Evolutionary conservation across 176 grass and related monocot genomes (phyloP), one percentile per base, ranked within the genome.

Genomic region (Chrysopogon serrulatus): DNA sequence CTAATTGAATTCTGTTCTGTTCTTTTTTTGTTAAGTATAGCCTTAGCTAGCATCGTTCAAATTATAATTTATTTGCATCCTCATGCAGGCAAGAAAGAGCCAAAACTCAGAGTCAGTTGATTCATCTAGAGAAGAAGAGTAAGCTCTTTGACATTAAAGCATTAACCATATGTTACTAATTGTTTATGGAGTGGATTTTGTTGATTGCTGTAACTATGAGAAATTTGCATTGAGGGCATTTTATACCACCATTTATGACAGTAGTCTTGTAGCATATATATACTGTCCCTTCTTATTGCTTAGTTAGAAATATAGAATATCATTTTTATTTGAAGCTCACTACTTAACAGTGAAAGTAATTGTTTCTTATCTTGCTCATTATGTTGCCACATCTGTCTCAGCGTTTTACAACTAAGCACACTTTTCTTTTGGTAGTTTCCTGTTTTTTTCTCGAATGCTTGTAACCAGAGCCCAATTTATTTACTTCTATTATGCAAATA

Each of bases 81-180:
- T 76, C 79, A 66, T 92, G 87, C 83, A 99, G 97, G 88, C 74
- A 68, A 96, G 97, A 59, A 99, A 92, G 83, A 94, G 86, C 82
- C 91, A 92, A 51, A 85, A 91, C 59, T 77, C 84, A 51, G 97
- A 99, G 86, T 92, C 91, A 82, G 86, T 96, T 19, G 97, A 94
- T 89, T 99, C 91, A 33, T 99, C 97, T 90, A 91, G 90, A 83
- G 97, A 99, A 96, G 97, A 99, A 94, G 91, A 96, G 93, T 99
- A 96, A 82, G 93, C 76, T 81, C 23, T 76, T 81, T 60, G n/a
- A 51, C 41, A 49, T 62, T 62, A 45, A 77, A 82, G 13, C 12
- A 56, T 32, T 31, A 49, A 61, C n/a, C 14, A 75, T 81, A 74
- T 79, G 11, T 76, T 24, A 39, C 6, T 59, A 60, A 31, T 68